These are phyloP conservation scores for Coemansia sp. DNA, from an alignment of 192 early-diverging fungal species.

Conservation along the genomic window DNA sequence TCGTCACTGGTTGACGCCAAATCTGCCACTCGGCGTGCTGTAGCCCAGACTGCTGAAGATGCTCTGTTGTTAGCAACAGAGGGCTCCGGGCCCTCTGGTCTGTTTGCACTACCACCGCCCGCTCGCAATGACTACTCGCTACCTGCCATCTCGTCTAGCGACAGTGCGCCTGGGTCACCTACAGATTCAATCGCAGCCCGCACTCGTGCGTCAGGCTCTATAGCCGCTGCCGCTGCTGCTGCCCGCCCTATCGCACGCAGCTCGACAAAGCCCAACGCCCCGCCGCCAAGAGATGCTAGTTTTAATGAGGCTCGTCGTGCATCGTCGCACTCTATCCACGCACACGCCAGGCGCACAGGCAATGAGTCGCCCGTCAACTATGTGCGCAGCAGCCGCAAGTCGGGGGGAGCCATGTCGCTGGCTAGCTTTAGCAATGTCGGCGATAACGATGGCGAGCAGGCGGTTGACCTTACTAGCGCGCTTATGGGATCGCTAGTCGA, in stretches of 20 bases:
- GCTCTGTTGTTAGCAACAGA: constrained; percentile 11
- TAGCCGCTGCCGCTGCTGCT: background rate
- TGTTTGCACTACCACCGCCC: constrained; percentile 14
- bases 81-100: background rate
- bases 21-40: constrained; percentile 26
- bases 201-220: background rate
- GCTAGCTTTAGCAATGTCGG: constrained; percentile 1
- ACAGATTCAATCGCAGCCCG: constrained; percentile 40
- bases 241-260: constrained; percentile 16
- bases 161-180: constrained; percentile 38
- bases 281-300: background rate
- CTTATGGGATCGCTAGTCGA: constrained; percentile 34
- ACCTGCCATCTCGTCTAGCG: constrained; percentile 17
- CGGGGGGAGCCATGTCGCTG: constrained; percentile 2
- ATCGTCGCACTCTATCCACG: constrained; percentile 32
- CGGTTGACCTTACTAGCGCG: constrained; percentile 18
- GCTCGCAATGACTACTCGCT: constrained; percentile 19
- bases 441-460: constrained; percentile 1
- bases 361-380: constrained; percentile 35
- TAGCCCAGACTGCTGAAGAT: constrained; percentile 35
- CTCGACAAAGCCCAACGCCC: constrained; percentile 18
- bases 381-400: constrained; percentile 15
- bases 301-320: constrained; percentile 23
- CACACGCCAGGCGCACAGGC: constrained; percentile 13
- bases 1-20: constrained; percentile 32